phyloP scores from a whole-genome alignment of 2,329 filamentous ascomycete genomes.

The Penicillium paneum region DNA sequence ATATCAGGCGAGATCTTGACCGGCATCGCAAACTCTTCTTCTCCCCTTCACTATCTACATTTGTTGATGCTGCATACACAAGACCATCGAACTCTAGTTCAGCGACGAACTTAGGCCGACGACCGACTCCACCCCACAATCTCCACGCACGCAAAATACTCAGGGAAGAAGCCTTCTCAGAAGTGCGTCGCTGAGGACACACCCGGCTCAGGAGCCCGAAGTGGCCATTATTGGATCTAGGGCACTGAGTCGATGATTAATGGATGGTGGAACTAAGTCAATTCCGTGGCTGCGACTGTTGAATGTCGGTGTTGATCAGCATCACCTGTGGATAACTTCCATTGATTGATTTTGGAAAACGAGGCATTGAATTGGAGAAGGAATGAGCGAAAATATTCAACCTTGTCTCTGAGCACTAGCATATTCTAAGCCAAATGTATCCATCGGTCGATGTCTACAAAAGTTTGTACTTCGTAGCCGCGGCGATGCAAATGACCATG shows the following conservation, averaged over 20 bases:
- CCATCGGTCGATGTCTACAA: conserved; percentile 24
- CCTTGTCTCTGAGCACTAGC: background rate
- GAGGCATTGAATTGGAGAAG: too few relatives aligned
- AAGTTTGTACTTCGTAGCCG: conserved; percentile 36
- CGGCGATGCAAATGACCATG: conserved; percentile 33
- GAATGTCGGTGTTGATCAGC: background rate
- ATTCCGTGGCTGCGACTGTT: background rate
- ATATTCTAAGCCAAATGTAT: background rate
- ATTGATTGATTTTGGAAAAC: too few relatives aligned
- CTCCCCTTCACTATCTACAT: conserved; percentile 46
- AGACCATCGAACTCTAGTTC: conserved; percentile 49
- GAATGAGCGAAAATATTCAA: too few relatives aligned
- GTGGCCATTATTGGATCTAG: conserved; percentile 9
- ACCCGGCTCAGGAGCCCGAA: conserved; percentile 56
- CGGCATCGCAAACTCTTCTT: conserved; percentile 58
- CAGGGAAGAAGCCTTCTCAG: conserved; percentile 62
- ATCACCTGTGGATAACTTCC: too few relatives aligned
- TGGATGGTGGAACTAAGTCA: conserved; percentile 49
- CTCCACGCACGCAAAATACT: conserved; percentile 49
- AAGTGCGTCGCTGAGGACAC: conserved; percentile 62
- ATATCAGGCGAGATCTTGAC: conserved; percentile 64
- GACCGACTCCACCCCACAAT: conserved; percentile 46
- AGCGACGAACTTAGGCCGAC: conserved; percentile 50
- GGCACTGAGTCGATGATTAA: conserved; percentile 32
- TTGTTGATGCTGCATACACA: too few relatives aligned